Evolutionary conservation across 805 yeast species (phyloP), one percentile per base, ranked within the genome.

Genomic region (Ogataea trehaloabstinens): DNA sequence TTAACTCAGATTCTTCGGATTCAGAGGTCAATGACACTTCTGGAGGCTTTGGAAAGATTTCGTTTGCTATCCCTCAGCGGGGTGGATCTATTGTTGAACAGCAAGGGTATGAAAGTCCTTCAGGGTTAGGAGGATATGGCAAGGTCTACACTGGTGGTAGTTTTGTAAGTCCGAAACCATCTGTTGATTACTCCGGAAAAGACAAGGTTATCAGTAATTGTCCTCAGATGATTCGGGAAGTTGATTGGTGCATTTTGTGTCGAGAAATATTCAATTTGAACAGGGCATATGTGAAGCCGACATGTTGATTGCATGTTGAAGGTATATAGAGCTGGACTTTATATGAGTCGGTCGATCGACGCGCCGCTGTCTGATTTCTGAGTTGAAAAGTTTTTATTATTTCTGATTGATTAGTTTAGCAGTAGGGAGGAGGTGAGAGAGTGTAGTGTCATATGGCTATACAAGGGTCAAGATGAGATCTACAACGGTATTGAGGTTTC

Each of bases 241-340:
- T 86, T 37, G 96, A 89, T 52, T 91, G 98, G 98, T 84, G 78
- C 54, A 71, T 85, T 5, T 65, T 91, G 53, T 87, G 97, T 56
- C 74, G 91, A 24, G 95, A 88, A 53, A 85, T 91, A 42, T 79
- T 83, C 54, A 73, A 75, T 44, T 67, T 91, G 66, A 91, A 90
- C 60, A 72, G 75, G 52, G 83, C 83, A 7, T 83, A 81, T 52
- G 71, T 80, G 34, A 62, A 56, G 46, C 55, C 61, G 20, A 45
- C 42, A 11, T 41, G 42, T 33, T 50, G 34, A 32, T 6, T 31
- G 13, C 7, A 10, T 10, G 25, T 22, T n/a, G n/a, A n/a, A n/a
- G n/a, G n/a, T n/a, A n/a, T n/a, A n/a, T n/a, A n/a, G n/a, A n/a
- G n/a, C n/a, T n/a, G n/a, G n/a, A n/a, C n/a, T n/a, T n/a, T n/a